A percentile compares a stretch with the other conserved stretches of the same genome.
Evolutionary conservation across 345 rosid genomes (phyloP).

Genomic region (Aquilaria sinensis): DNA sequence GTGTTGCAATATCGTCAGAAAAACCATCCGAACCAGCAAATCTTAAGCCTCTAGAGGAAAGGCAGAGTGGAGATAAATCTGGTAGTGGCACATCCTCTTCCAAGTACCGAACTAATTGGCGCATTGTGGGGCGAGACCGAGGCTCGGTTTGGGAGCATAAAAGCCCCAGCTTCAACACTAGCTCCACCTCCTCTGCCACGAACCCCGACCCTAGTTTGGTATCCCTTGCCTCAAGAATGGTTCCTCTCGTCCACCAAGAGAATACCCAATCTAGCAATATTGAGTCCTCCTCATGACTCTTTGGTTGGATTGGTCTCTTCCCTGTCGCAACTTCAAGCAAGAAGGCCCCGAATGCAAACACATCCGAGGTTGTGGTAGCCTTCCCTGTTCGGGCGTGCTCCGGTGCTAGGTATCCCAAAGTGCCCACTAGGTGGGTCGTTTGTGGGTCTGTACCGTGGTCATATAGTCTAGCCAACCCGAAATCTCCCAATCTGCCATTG

Average conservation of each 20-base stretch:
- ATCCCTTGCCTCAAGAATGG: slow-evolving; percentile 35
- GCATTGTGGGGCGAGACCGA: slow-evolving; percentile 48
- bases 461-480: too few species aligned
- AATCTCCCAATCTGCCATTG: too few species aligned
- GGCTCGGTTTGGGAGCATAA: slow-evolving; percentile 48
- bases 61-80: slow-evolving; percentile 27
- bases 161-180: slow-evolving; percentile 42
- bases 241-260: slow-evolving; percentile 26
- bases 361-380: slow-evolving; percentile 20
- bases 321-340: slow-evolving; percentile 56
- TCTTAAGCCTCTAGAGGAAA: slow-evolving; percentile 30
- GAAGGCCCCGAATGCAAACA: slow-evolving; percentile 54
- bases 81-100: slow-evolving; percentile 38
- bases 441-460: too few species aligned
- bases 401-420: too few species aligned
- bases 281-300: slow-evolving; percentile 11
- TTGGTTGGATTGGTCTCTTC: slow-evolving; percentile 37
- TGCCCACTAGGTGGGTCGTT: too few species aligned
- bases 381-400: too few species aligned
- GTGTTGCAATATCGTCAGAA: slow-evolving; percentile 22
- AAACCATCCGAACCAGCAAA: slow-evolving; percentile 33
- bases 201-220: slow-evolving; percentile 30
- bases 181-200: slow-evolving; percentile 3
- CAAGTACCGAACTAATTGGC: slow-evolving; percentile 43
- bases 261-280: slow-evolving; percentile 46